phyloP scores from a whole-genome alignment of 257 asterid genomes.

The Gynochthodes officinalis region DNA sequence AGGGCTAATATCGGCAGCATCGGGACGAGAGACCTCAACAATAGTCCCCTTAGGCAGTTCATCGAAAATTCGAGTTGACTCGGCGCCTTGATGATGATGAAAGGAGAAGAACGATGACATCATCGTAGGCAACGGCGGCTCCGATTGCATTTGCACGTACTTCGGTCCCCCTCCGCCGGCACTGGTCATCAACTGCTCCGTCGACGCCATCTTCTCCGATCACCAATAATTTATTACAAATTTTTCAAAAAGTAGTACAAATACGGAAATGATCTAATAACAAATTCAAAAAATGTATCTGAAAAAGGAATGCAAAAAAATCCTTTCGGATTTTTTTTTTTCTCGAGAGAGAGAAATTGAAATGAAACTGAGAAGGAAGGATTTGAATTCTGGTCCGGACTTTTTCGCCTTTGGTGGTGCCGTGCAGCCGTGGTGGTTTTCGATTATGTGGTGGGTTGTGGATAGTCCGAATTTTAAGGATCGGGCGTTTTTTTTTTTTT shows the following conservation, averaged over 20 bases:
- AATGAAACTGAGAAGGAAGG: neutral
- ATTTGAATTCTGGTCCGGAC: neutral
- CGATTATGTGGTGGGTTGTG: neutral
- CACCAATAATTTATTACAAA: neutral
- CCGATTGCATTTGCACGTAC: slow-evolving; percentile 54
- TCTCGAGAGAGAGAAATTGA: neutral
- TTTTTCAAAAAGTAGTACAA: no score
- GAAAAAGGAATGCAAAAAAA: no score
- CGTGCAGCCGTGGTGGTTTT: slow-evolving; percentile 4
- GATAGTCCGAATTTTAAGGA: slow-evolving; percentile 17
- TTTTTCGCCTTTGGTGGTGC: neutral
- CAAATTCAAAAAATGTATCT: no score
- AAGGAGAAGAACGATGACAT: slow-evolving; percentile 50
- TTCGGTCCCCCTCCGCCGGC: slow-evolving; percentile 31
- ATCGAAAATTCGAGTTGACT: slow-evolving; percentile 60
- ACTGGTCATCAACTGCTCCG: slow-evolving; percentile 58
- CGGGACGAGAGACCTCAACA: slow-evolving; percentile 79
- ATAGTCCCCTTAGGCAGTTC: slow-evolving; percentile 77
- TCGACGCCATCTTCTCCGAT: slow-evolving; percentile 50
- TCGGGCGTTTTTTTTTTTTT: neutral
- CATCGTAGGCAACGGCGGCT: slow-evolving; percentile 45
- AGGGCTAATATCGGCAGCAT: slow-evolving; percentile 85
- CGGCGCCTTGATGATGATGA: slow-evolving; percentile 33
- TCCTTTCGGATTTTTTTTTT: no score
- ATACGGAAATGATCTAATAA: no score